phyloP scores from a whole-genome alignment of 345 rosid genomes.

The Eucalyptus victrix region DNA sequence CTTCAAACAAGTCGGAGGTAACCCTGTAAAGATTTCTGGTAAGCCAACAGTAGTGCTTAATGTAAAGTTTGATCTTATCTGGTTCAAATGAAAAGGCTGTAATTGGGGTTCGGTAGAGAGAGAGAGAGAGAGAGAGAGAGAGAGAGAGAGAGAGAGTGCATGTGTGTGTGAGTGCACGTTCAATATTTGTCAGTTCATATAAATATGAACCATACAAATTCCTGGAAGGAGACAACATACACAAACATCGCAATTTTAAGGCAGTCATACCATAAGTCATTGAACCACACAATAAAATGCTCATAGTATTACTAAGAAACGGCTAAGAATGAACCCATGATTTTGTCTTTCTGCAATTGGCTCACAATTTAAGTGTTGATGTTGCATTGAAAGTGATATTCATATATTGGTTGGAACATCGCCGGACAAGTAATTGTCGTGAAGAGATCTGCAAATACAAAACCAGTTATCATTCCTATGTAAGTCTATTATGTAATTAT shows the following conservation, averaged over 20 bases:
- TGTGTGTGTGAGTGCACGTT: neutral
- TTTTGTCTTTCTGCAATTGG: neutral
- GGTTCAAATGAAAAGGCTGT: neutral
- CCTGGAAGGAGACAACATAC: neutral
- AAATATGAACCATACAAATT: neutral
- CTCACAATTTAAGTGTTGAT: conserved; percentile 57
- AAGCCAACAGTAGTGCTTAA: neutral
- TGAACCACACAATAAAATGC: neutral
- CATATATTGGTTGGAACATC: conserved; percentile 57
- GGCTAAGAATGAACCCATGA: neutral
- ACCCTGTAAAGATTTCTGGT: too few relatives aligned
- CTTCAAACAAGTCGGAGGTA: too few relatives aligned
- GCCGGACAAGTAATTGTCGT: conserved; percentile 63
- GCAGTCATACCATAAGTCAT: neutral
- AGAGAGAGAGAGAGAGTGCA: neutral
- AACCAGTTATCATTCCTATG: neutral
- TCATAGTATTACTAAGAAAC: neutral
- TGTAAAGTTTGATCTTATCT: neutral
- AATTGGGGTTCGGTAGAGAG: neutral
- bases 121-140: neutral
- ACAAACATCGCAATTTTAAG: neutral
- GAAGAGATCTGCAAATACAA: conserved; percentile 54
- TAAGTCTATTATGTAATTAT: neutral
- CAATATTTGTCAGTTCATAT: neutral
- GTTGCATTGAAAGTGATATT: conserved; percentile 31